Evolutionary conservation across 2,329 filamentous ascomycete species (phyloP), one percentile per base, ranked within the genome.

Genomic region (Pseudonectria foliicola): DNA sequence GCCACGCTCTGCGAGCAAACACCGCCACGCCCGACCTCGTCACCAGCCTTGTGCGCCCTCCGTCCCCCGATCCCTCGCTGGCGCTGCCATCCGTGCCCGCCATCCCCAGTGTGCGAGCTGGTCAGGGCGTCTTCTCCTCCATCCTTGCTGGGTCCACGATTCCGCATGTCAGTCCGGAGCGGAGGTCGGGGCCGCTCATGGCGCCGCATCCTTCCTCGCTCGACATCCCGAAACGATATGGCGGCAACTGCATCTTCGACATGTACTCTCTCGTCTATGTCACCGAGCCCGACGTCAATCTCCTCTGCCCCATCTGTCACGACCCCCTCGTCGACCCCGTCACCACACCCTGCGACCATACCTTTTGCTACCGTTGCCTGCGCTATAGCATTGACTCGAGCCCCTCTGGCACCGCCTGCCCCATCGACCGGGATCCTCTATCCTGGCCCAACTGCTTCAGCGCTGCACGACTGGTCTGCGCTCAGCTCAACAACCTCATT

Each of bases 271-370:
- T 72, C 41, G 60, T 58, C 10, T 71, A 71, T 45, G 58, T 64
- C 37, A 45, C 50, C 28, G 64, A 61, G 13, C 50, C 59, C 25
- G 70, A 74, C 45, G 57, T 66, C 37, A 71, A 69, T 31, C 55
- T 73, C 10, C 59, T 75, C 36, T 70, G 66, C 33, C 70, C 71
- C 4, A 71, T 76, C 40, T 82, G 78, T 58, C 74, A 73, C 46
- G 68, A 75, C 10, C 72, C 78, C 3, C 67, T 82, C 27, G 61
- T 81, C 31, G 65, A 72, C 11, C 77, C 78, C 1, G 64, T 77
- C 31, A 77, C 77, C 27, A 80, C 77, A 1, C 61, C 63, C 7
- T 82, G 78, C 56, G 73, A 79, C 38, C 78, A 82, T 53, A 77
- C 75, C 10, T 82, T 82, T 52, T 82, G 78, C 49, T 68, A 70